phyloP scores from a whole-genome alignment of 352 stramenopile genomes.

The Phytophthora syringae region DNA sequence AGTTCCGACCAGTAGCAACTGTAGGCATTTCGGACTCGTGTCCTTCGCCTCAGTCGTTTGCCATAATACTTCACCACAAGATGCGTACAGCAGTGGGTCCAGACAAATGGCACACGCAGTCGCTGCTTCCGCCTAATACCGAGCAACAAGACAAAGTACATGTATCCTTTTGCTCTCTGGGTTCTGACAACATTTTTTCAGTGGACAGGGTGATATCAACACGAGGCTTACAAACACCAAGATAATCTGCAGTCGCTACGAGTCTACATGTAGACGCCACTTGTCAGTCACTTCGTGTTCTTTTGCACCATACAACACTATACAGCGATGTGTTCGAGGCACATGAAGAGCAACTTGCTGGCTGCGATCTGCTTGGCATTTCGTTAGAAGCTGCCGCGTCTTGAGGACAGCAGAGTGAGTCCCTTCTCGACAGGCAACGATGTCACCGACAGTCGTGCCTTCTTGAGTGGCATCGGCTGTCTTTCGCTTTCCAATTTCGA shows the following conservation, averaged over 20 bases:
- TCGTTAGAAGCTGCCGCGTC: neutral
- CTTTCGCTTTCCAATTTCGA: conserved; percentile 6
- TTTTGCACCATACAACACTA: conserved; percentile 20
- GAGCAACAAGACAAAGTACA: conserved; percentile 17
- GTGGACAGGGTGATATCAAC: neutral
- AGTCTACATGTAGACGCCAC: no score
- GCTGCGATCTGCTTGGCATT: no score
- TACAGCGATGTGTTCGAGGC: no score
- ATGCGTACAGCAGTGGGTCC: neutral
- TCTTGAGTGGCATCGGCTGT: conserved; percentile 13
- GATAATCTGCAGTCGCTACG: no score
- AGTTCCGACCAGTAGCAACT: conserved; percentile 9
- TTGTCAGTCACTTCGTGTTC: neutral
- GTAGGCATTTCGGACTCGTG: conserved; percentile 8
- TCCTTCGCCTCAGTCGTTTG: conserved; percentile 15
- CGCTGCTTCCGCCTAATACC: conserved; percentile 12
- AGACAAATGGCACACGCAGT: neutral
- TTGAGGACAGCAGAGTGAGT: conserved; percentile 1
- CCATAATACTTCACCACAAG: neutral
- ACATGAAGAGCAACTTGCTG: no score
- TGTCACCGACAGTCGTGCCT: conserved; percentile 14
- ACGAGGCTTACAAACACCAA: neutral
- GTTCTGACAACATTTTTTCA: conserved; percentile 25
- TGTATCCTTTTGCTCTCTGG: conserved; percentile 8
- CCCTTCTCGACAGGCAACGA: conserved; percentile 21